phyloP scores from a whole-genome alignment of 257 asterid genomes.

The Henckelia pumila region DNA sequence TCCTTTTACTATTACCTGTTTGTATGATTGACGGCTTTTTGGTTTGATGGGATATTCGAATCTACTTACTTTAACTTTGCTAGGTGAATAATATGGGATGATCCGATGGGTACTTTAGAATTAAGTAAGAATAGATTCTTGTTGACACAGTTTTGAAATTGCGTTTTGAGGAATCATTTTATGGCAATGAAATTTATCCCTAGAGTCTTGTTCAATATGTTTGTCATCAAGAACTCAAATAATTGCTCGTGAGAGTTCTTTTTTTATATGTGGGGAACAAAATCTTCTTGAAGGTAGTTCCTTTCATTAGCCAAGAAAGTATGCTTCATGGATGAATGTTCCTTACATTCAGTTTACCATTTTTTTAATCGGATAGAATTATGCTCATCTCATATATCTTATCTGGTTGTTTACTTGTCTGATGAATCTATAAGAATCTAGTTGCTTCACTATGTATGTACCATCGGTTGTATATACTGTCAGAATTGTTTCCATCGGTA shows the following conservation, averaged over 20 bases:
- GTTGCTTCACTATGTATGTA: neutral
- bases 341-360: neutral
- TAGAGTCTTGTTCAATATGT: neutral
- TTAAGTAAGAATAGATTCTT: neutral
- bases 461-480: neutral
- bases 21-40: neutral
- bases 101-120: neutral
- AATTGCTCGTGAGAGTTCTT: neutral
- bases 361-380: neutral
- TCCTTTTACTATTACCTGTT: neutral
- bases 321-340: neutral
- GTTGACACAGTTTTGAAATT: neutral
- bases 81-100: neutral
- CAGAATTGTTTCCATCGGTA: neutral
- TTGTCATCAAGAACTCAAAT: neutral
- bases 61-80: neutral
- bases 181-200: neutral
- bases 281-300: neutral
- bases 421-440: slow-evolving; percentile 8
- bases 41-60: neutral
- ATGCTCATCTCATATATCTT: neutral
- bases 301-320: neutral
- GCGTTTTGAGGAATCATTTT: neutral
- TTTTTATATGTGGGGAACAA: neutral
- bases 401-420: neutral